Percentiles rank a stretch among this genome's conserved stretches.
Evolutionary conservation across 805 yeast genomes (phyloP).

Genomic region (Lipomyces japonicus): DNA sequence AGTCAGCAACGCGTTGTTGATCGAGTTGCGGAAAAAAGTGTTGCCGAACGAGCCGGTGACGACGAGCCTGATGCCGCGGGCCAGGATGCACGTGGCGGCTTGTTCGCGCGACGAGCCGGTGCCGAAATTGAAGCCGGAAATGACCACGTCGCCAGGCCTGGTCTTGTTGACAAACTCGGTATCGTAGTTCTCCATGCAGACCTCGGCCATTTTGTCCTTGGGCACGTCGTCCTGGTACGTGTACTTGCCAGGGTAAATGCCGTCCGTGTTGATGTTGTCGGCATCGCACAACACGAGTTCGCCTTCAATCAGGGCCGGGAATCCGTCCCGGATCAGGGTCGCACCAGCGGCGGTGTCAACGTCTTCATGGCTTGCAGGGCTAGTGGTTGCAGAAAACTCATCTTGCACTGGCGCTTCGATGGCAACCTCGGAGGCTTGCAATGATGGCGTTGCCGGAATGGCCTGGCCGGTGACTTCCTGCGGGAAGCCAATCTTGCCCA

Average conservation of each 20-base stretch:
- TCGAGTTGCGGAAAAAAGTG: slow-evolving; percentile 91
- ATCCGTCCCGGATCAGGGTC: slow-evolving; percentile 80
- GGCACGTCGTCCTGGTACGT: slow-evolving; percentile 98
- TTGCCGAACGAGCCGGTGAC: slow-evolving; percentile 98
- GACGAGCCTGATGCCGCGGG: slow-evolving; percentile 86
- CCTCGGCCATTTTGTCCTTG: slow-evolving; percentile 94
- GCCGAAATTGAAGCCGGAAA: slow-evolving; percentile 94
- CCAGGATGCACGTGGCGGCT: slow-evolving; percentile 97
- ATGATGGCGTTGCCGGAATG: slow-evolving; percentile 34
- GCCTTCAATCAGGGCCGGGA: slow-evolving; percentile 85
- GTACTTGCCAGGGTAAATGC: slow-evolving; percentile 98
- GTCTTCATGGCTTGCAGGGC: slow-evolving; percentile 33
- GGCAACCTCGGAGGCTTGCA: slow-evolving; percentile 33
- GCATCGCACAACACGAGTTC: slow-evolving; percentile 95
- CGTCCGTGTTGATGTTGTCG: slow-evolving; percentile 86
- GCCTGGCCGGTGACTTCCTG: slow-evolving; percentile 66
- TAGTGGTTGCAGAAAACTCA: too few species aligned
- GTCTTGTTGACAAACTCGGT: slow-evolving; percentile 79
- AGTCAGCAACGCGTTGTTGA: slow-evolving; percentile 91
- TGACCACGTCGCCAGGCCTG: slow-evolving; percentile 79
- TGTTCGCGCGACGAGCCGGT: slow-evolving; percentile 99
- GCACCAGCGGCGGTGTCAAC: slow-evolving; percentile 42
- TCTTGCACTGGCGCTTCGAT: slow-evolving; percentile 38
- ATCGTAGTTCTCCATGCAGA: slow-evolving; percentile 99
- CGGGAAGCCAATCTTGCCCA: slow-evolving; percentile 91